Base-by-base conservation (phyloP, 2,329 filamentous ascomycete species). In the Fusarium begoniae region DNA sequence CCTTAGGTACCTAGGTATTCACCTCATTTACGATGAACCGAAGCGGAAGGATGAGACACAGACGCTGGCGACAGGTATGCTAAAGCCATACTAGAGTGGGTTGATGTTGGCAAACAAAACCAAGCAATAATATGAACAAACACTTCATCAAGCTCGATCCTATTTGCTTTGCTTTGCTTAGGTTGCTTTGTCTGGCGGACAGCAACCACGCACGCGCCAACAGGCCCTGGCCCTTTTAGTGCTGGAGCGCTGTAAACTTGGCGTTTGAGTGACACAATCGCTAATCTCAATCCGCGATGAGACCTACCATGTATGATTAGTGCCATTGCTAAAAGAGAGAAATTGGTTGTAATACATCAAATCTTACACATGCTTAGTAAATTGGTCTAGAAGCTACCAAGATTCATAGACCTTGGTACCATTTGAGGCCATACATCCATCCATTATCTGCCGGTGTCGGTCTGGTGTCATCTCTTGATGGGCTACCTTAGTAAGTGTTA, bases 181-280 rank as follows among this genome's bases (percentile, higher is more conserved):
- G 26, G 26, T 32, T 50, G 32, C 69, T 62, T 28, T 54, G 26
- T 51, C 43, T 40, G 56, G 68, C 57, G 53, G 57, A 53, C 60
- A 72, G 72, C 63, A 69, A 74, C 47, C 66, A 72, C 50, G 55
- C 69, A 75, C 66, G 65, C 72, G 51, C 65, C 71, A 74, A 60
- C 47, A 37, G 48, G 55, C 57, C 71, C 62, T 38, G 35, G 66
- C 62, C 54, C 24, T 51, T 61, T 59, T 59, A 70, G 66, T 72
- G 56, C 40, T 50, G 47, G 50, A 55, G 51, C 24, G 53, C 35
- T 68, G 51, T 47, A 63, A 66, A 66, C 57, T 70, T 63, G 51
- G 53, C 57, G 62, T 58, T 37, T 24, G 47, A 56, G 60, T 38
- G 51, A 55, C 45, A 66, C 44, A 59, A 26, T 73, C 41, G 35